Percentiles rank a stretch among this genome's conserved stretches.
phyloP scores from a whole-genome alignment of 768 basidiomycete genomes.

The Mycena pura region DNA sequence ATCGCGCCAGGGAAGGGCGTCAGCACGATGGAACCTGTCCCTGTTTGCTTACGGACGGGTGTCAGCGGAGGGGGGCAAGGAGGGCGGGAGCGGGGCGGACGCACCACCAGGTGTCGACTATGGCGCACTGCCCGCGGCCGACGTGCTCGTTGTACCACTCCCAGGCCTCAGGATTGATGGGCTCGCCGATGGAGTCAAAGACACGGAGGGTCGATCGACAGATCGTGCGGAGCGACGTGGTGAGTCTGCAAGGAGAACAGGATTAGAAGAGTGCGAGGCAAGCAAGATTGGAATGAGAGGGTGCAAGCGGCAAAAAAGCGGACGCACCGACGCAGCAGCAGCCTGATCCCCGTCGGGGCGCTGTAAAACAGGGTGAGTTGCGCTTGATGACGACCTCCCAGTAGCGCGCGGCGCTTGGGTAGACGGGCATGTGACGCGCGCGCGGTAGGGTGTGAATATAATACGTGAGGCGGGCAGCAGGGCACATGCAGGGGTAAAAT shows the following conservation, averaged over 20 bases:
- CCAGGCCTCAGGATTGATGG: no score
- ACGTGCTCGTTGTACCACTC: no score
- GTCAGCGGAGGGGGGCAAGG: neutral
- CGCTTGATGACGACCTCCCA: conserved; percentile 96
- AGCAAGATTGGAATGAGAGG: neutral
- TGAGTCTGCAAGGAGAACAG: conserved; percentile 51
- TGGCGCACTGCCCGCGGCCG: no score
- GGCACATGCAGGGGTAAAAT: no score
- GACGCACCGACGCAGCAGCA: conserved; percentile 68
- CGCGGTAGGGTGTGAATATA: no score
- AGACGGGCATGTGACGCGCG: conserved; percentile 95
- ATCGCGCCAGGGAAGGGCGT: conserved; percentile 97
- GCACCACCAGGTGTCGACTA: no score
- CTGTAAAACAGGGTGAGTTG: conserved; percentile 97
- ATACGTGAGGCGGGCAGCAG: no score
- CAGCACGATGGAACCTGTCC: conserved; percentile 95
- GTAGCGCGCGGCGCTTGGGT: conserved; percentile 95
- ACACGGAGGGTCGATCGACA: no score
- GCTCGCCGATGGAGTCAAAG: no score
- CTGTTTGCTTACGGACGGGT: conserved; percentile 77
- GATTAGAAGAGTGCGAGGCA: neutral
- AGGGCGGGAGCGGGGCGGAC: neutral
- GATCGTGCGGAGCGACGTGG: no score
- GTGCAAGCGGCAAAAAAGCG: neutral
- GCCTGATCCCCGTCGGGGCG: conserved; percentile 92